phyloP scores from a whole-genome alignment of 2,329 filamentous ascomycete species.

The Boeremia exigua region DNA sequence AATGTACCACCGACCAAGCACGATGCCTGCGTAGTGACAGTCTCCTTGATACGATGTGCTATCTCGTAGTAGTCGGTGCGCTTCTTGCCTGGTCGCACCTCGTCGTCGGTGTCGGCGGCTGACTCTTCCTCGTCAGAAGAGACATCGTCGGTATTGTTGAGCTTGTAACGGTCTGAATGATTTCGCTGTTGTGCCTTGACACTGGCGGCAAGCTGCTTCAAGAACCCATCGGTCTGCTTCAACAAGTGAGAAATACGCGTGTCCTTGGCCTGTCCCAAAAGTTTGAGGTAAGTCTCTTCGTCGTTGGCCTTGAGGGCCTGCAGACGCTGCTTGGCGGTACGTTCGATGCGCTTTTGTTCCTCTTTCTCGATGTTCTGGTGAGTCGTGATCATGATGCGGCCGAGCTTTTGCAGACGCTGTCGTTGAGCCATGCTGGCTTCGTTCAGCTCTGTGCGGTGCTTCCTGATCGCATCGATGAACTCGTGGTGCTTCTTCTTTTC shows the following conservation, averaged over 20 bases:
- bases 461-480: constrained; percentile 85
- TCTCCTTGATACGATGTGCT: constrained; percentile 93
- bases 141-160: constrained; percentile 62
- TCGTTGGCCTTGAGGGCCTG: constrained; percentile 99
- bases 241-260: constrained; percentile 98
- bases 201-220: constrained; percentile 91
- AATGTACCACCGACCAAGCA: constrained; percentile 91
- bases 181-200: constrained; percentile 93
- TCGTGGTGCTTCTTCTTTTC: constrained; percentile 98
- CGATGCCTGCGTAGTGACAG: constrained; percentile 79
- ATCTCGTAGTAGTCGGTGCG: constrained; percentile 99
- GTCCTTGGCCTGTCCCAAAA: constrained; percentile 98
- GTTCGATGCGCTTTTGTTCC: constrained; percentile 97
- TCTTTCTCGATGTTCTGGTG: constrained; percentile 98
- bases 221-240: constrained; percentile 95
- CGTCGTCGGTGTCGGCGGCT: constrained; percentile 70
- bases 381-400: constrained; percentile 84
- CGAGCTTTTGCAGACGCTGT: constrained; percentile 81
- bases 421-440: constrained; percentile 71
- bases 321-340: constrained; percentile 98
- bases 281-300: constrained; percentile 96
- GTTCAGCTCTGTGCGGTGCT: constrained; percentile 79
- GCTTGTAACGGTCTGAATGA: constrained; percentile 78
- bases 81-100: constrained; percentile 67
- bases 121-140: constrained; percentile 48